Percentiles rank a stretch among this genome's conserved stretches.
Conservation (phyloP, 768 basidiomycete species). For the Mycena kentingensis region DNA sequence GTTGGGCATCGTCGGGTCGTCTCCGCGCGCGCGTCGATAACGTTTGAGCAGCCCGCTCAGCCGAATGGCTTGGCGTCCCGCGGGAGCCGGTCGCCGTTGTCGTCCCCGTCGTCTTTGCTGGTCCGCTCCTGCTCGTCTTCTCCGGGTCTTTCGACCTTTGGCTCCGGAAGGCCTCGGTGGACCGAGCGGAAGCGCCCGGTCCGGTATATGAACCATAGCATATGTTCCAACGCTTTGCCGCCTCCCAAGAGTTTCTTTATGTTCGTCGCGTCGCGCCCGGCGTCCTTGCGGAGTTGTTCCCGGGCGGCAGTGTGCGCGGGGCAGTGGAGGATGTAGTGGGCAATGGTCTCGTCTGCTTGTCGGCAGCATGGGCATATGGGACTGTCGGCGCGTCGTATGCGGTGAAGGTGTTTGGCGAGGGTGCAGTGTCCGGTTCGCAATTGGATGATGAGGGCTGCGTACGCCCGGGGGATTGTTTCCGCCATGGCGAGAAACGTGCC, state of each 20-base stretch:
- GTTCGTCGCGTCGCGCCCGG: background rate
- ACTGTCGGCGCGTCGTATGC: constrained; percentile 15
- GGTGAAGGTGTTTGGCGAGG: constrained; percentile 24
- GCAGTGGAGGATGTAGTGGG: constrained; percentile 17
- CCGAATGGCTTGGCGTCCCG: no score
- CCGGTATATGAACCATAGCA: background rate
- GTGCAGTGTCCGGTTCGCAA: constrained; percentile 22
- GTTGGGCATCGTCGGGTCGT: no score
- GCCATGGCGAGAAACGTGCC: background rate
- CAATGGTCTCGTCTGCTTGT: constrained; percentile 4
- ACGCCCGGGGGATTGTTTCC: constrained; percentile 10
- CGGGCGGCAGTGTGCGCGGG: constrained; percentile 1
- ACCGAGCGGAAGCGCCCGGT: constrained; percentile 22
- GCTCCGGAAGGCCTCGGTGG: constrained; percentile 27
- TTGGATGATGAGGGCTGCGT: constrained; percentile 29
- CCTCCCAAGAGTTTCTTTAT: background rate
- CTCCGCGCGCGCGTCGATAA: no score
- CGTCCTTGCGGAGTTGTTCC: background rate
- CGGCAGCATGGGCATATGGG: constrained; percentile 21
- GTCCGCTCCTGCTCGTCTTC: background rate
- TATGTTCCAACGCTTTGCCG: background rate
- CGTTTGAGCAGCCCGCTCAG: no score
- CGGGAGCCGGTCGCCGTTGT: no score
- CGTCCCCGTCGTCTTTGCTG: background rate
- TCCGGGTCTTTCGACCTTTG: background rate